Conservation (phyloP, 2,329 filamentous ascomycete genomes). For the Mycosphaerelloides madeirae region DNA sequence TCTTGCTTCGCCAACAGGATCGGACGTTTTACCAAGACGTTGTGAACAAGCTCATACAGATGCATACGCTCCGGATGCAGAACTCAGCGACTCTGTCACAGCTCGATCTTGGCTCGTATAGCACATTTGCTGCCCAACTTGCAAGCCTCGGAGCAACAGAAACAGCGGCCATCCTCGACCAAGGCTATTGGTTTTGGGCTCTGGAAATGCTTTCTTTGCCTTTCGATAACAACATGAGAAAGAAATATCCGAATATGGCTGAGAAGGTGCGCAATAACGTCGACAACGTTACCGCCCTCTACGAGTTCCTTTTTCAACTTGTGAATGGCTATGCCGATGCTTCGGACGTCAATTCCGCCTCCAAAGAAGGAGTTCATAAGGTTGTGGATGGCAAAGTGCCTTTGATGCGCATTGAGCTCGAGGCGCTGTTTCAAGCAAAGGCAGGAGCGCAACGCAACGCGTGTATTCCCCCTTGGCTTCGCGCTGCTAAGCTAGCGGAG, state of each 20-base stretch:
- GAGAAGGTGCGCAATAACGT: constrained; percentile 5
- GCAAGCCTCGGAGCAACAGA: constrained; percentile 14
- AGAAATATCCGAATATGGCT: constrained; percentile 7
- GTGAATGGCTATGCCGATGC: constrained; percentile 7
- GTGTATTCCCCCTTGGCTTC: background rate
- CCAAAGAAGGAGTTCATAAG: background rate
- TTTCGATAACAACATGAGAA: constrained; percentile 1
- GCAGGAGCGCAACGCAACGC: too few species aligned
- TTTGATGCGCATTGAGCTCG: constrained; percentile 6
- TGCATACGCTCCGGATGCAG: constrained; percentile 11
- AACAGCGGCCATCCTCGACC: constrained; percentile 15
- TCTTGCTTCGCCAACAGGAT: constrained; percentile 12
- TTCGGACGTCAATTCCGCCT: background rate
- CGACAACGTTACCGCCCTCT: constrained; percentile 13
- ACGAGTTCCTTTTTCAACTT: constrained; percentile 13
- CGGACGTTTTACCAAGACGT: constrained; percentile 4
- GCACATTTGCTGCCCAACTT: constrained; percentile 10
- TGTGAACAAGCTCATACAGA: constrained; percentile 8
- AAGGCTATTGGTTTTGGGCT: constrained; percentile 17
- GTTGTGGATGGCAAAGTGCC: constrained; percentile 4
- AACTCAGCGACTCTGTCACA: background rate
- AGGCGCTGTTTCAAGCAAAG: background rate
- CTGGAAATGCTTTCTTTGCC: constrained; percentile 17
- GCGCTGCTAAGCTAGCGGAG: background rate
- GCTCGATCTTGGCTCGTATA: constrained; percentile 8